Conservation (phyloP, 1,139 yeast genomes). For the Tardiomyces depauwii region DNA sequence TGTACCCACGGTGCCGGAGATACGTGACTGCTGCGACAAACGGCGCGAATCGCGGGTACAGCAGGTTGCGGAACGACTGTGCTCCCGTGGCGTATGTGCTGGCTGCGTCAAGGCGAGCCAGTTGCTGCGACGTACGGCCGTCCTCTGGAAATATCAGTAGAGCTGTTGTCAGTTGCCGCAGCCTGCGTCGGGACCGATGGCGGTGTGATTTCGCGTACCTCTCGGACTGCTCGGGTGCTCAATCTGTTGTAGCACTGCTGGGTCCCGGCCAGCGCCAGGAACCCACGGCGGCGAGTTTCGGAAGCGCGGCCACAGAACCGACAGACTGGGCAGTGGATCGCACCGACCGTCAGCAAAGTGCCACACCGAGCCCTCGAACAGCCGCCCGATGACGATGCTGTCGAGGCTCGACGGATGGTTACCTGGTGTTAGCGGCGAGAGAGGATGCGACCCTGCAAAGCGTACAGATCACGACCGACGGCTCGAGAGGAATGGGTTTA, state of each 20-base stretch:
- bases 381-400: neutral
- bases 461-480: neutral
- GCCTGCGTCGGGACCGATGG: no score
- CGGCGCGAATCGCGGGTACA: neutral
- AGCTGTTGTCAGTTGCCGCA: neutral
- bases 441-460: neutral
- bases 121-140: neutral
- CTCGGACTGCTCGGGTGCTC: neutral
- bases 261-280: neutral
- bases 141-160: neutral
- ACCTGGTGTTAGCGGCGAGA: neutral
- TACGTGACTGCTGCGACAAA: neutral
- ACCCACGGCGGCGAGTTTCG: neutral
- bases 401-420: neutral
- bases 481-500: neutral
- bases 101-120: neutral
- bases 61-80: neutral
- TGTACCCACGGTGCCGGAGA: neutral
- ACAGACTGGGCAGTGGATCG: neutral
- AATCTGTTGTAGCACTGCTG: neutral
- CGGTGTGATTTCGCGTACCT: no score
- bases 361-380: neutral
- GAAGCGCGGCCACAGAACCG: neutral
- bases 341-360: neutral
- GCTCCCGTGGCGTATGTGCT: neutral